Base-by-base conservation (phyloP, 1,284 basidiomycete species). In the Dichomitus squalens region DNA sequence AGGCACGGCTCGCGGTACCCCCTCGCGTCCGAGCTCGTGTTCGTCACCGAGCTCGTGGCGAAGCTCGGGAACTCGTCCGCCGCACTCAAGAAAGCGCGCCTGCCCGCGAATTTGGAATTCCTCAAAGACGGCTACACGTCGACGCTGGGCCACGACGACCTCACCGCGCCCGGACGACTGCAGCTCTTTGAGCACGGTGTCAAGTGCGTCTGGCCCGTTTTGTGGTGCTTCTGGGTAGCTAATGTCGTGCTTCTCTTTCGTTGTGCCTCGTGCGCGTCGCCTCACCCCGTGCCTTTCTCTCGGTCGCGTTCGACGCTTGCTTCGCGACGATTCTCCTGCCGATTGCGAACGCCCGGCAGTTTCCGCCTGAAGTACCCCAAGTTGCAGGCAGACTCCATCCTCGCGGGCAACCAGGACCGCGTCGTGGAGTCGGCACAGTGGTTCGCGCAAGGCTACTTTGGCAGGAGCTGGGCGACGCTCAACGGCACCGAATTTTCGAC, bases 171-270 rank as follows among this genome's bases (percentile, higher is more conserved):
- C 4, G 80, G 79, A 0, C 66, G 79, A 4, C 56, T 65, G 53
- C 70, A 79, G 57, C 70, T 79, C 29, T 81, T 82, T 62, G 61
- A 76, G 27, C 78, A 80, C 52, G 79, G 79, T 11, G 75, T 77
- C 9, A 65, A 72, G 77, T 61, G 49, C 52, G 60, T 54, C 73
- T 56, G 36, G 35, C 16, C 43, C 8, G 12, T 33, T 33, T 44
- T 4, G n/a, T n/a, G n/a, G 4, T 43, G 8, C 16, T 4, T 16
- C 25, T 44, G 41, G 25, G 16, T 29, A n/a, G 41, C 41, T 44
- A 14, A 29, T 7, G 25, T 18, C 11, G 7, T 44, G 4, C 25
- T 29, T 40, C 21, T 29, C 8, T 43, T 7, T 41, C 16, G 21
- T 27, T 23, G 11, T 27, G 12, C 23, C 23, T 11, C 40, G 18